Conservation (phyloP, 768 basidiomycete species). For the Amanita pallidorosea region DNA sequence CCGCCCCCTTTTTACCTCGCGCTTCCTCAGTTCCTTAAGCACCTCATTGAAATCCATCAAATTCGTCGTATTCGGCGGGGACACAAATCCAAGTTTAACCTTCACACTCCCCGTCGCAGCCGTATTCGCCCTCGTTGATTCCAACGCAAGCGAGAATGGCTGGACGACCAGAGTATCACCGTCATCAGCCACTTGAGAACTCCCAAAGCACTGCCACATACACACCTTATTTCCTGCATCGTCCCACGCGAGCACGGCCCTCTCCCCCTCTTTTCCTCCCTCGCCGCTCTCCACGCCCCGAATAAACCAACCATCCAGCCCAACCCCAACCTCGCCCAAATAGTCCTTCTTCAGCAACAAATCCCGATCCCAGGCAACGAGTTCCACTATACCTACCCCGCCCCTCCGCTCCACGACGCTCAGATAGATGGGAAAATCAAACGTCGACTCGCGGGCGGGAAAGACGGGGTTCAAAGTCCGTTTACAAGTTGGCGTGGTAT, state of each 20-base stretch:
- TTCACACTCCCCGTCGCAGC: conserved; percentile 27
- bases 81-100: conserved; percentile 37
- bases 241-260: conserved; percentile 39
- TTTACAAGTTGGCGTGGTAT: conserved; percentile 70
- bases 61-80: conserved; percentile 20
- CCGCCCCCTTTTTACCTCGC: not conserved
- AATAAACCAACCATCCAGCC: conserved; percentile 76
- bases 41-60: conserved; percentile 44
- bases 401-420: conserved; percentile 50
- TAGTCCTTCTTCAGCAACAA: conserved; percentile 77
- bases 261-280: conserved; percentile 14
- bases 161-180: conserved; percentile 6
- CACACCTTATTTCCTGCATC: conserved; percentile 60
- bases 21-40: conserved; percentile 50
- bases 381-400: conserved; percentile 51
- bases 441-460: conserved; percentile 62
- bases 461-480: conserved; percentile 62
- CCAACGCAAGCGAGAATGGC: conserved; percentile 26
- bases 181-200: conserved; percentile 5
- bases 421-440: conserved; percentile 80
- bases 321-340: conserved; percentile 76
- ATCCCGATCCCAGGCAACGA: conserved; percentile 94
- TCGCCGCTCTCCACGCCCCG: not conserved
- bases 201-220: not conserved
- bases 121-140: conserved; percentile 31